Evolutionary conservation across 352 stramenopile species (phyloP).

Genomic region (Phytophthora pseudosyringae): DNA sequence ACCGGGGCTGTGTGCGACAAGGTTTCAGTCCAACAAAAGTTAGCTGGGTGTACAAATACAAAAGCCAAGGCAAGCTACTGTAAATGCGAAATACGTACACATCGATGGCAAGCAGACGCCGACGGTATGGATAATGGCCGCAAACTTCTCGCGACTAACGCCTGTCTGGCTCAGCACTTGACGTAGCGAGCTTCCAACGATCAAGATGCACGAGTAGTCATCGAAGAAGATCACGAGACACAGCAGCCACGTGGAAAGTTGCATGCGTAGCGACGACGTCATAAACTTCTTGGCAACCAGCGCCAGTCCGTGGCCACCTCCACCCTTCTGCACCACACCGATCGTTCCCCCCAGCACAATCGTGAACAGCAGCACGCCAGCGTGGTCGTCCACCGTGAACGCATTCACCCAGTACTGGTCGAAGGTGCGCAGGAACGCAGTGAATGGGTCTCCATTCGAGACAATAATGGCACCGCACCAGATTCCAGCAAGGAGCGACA

Average conservation of each 20-base stretch:
- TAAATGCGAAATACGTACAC: slow-evolving; percentile 47
- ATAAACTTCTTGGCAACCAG: slow-evolving; percentile 82
- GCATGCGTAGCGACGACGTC: slow-evolving; percentile 83
- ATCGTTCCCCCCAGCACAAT: slow-evolving; percentile 90
- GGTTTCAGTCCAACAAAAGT: not conserved
- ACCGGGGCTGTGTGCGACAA: slow-evolving; percentile 64
- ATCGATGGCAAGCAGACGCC: slow-evolving; percentile 89
- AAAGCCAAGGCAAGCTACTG: not conserved
- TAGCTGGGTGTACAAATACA: slow-evolving; percentile 4
- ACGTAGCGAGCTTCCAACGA: slow-evolving; percentile 88
- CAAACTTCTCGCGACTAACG: slow-evolving; percentile 90
- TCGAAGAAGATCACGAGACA: slow-evolving; percentile 93
- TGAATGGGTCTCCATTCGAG: slow-evolving; percentile 73
- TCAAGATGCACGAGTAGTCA: slow-evolving; percentile 93
- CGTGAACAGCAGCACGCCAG: slow-evolving; percentile 89
- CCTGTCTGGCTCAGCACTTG: slow-evolving; percentile 83
- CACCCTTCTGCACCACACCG: slow-evolving; percentile 89
- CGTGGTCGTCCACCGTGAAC: slow-evolving; percentile 85
- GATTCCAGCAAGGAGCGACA: slow-evolving; percentile 84
- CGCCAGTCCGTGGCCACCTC: slow-evolving; percentile 85
- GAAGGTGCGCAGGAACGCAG: slow-evolving; percentile 83
- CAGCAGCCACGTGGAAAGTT: slow-evolving; percentile 83
- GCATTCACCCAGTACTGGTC: slow-evolving; percentile 90
- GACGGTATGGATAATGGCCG: slow-evolving; percentile 89
- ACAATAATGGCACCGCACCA: slow-evolving; percentile 90